Conservation (phyloP, 768 basidiomycete genomes). For the Panus rudis region DNA sequence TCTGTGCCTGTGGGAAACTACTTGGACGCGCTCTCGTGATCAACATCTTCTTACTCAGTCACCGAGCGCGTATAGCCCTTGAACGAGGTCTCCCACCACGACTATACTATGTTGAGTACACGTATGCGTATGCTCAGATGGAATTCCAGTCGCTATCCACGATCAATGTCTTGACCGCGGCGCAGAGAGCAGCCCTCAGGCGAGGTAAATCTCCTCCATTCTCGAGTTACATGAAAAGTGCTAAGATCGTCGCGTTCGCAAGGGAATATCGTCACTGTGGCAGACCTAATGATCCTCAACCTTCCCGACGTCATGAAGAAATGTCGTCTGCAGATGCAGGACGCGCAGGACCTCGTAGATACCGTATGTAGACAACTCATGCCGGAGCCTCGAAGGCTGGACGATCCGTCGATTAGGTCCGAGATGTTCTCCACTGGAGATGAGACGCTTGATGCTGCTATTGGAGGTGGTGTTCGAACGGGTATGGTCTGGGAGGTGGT, state of each 20-base stretch:
- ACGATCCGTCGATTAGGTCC: slow-evolving; percentile 29
- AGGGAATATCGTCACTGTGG: slow-evolving; percentile 12
- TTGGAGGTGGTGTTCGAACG: slow-evolving; percentile 76
- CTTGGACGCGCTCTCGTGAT: too few relatives aligned
- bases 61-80: too few relatives aligned
- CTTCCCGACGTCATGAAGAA: slow-evolving; percentile 47
- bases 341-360: slow-evolving; percentile 45
- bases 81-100: too few relatives aligned
- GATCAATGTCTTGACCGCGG: slow-evolving; percentile 20
- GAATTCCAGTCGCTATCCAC: slow-evolving; percentile 12
- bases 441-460: slow-evolving; percentile 48
- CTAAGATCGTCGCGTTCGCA: too few relatives aligned
- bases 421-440: slow-evolving; percentile 73
- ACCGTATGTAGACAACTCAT: slow-evolving; percentile 38
- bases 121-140: too few relatives aligned
- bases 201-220: slow-evolving; percentile 33
- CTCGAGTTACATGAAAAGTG: too few relatives aligned
- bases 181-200: slow-evolving; percentile 29
- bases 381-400: slow-evolving; percentile 35
- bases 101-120: too few relatives aligned
- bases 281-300: slow-evolving; percentile 43
- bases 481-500: slow-evolving; percentile 84
- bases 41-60: too few relatives aligned
- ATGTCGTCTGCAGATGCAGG: slow-evolving; percentile 44
- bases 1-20: too few relatives aligned